A percentile compares a stretch with the other conserved stretches of the same genome.
phyloP scores from a whole-genome alignment of 225 moss, liverwort and hornwort species.

The Straminergon stramineum region DNA sequence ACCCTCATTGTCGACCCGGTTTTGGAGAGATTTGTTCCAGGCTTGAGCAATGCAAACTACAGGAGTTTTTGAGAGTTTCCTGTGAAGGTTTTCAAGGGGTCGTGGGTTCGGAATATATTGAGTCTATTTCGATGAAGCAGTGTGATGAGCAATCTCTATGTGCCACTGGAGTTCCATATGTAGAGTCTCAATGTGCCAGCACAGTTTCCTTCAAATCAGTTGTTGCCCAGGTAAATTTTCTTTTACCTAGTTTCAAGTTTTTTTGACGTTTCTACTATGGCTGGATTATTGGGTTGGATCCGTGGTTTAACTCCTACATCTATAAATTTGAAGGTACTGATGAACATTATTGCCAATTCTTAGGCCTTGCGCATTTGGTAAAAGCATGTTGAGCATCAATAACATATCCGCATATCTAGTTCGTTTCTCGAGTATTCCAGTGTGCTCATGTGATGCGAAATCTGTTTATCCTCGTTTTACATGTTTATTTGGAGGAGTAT shows the following conservation, averaged over 20 bases:
- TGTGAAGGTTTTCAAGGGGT: background rate
- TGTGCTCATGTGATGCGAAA: background rate
- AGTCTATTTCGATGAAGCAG: background rate
- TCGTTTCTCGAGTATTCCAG: background rate
- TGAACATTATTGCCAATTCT: background rate
- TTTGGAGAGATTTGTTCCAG: background rate
- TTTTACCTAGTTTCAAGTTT: background rate
- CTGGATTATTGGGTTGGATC: background rate
- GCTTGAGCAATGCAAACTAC: background rate
- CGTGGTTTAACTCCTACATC: no score
- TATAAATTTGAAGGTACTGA: background rate
- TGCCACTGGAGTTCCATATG: background rate
- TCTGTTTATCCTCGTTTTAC: background rate
- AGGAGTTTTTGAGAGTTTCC: background rate
- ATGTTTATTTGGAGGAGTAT: background rate
- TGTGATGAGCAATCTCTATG: background rate
- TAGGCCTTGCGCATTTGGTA: background rate
- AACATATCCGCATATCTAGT: no score
- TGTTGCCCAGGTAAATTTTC: background rate
- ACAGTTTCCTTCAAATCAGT: background rate
- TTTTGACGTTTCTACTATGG: background rate
- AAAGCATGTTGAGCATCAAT: no score
- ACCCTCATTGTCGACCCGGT: background rate
- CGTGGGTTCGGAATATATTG: background rate
- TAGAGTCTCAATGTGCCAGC: background rate